These are phyloP conservation scores for Cyamopsis tetragonoloba DNA, from an alignment of 306 rosid species.

Conservation along the genomic window DNA sequence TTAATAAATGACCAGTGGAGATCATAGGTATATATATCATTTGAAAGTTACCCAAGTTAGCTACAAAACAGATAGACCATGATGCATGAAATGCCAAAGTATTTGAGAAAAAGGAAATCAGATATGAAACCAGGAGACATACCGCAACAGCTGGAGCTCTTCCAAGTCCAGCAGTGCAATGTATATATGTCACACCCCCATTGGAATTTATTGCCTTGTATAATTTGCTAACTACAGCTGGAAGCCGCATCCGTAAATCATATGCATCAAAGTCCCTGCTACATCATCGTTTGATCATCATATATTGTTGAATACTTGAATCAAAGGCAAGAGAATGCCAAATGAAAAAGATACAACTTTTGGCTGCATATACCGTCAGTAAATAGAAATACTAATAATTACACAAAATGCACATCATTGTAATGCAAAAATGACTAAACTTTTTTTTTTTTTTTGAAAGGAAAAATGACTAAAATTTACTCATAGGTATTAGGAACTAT, in stretches of 20 bases:
- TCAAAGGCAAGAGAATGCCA: constrained; percentile 4
- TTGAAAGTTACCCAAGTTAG: background rate
- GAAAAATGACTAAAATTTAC: background rate
- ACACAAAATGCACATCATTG: background rate
- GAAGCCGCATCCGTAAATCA: constrained; percentile 77
- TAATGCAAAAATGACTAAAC: too few relatives aligned
- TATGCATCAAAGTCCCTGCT: constrained; percentile 87
- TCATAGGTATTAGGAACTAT: background rate
- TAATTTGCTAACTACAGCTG: constrained; percentile 76
- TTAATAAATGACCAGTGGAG: constrained; percentile 20
- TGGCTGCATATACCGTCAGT: background rate
- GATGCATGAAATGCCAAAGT: background rate
- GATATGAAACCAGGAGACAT: constrained; percentile 29
- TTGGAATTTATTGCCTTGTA: constrained; percentile 64
- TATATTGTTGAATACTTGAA: constrained; percentile 12
- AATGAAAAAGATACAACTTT: background rate
- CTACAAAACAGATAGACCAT: background rate
- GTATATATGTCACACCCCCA: constrained; percentile 88
- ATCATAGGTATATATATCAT: background rate
- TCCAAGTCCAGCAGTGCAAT: constrained; percentile 99
- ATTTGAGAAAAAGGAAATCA: background rate
- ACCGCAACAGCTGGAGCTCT: constrained; percentile 95
- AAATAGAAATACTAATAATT: constrained; percentile 13
- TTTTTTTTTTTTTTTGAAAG: too few relatives aligned
- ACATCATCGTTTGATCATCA: constrained; percentile 29